These are phyloP conservation scores for Venturia pyrina DNA, from an alignment of 2,329 filamentous ascomycete genomes.

Conservation along the genomic window DNA sequence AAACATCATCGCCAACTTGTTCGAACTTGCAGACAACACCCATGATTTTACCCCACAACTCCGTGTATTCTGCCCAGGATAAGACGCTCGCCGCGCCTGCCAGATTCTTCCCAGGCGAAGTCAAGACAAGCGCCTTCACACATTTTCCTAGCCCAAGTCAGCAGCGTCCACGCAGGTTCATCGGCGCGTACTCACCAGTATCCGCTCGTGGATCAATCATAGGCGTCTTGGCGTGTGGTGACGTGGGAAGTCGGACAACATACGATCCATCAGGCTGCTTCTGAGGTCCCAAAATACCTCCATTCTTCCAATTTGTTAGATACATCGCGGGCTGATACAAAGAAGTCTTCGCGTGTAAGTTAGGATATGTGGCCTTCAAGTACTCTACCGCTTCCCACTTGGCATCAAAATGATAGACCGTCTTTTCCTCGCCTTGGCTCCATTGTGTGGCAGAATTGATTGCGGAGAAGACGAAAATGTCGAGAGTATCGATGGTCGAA, in stretches of 20 bases:
- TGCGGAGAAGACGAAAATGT: slow-evolving; percentile 31
- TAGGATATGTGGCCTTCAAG: background rate
- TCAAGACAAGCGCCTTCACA: slow-evolving; percentile 19
- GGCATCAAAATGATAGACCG: slow-evolving; percentile 33
- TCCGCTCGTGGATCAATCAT: background rate
- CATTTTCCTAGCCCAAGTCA: slow-evolving; percentile 23
- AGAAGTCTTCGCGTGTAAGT: slow-evolving; percentile 18
- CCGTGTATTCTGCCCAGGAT: slow-evolving; percentile 13
- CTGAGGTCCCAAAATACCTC: slow-evolving; percentile 14
- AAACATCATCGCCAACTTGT: slow-evolving; percentile 7
- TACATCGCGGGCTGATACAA: background rate
- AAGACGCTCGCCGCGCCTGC: slow-evolving; percentile 15
- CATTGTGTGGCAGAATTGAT: slow-evolving; percentile 27
- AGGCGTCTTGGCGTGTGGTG: background rate
- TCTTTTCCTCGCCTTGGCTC: slow-evolving; percentile 32
- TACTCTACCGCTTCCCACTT: slow-evolving; percentile 25
- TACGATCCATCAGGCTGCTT: slow-evolving; percentile 16
- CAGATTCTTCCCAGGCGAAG: slow-evolving; percentile 15
- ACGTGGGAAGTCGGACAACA: slow-evolving; percentile 9
- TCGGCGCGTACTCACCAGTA: slow-evolving; percentile 15
- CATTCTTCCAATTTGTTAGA: slow-evolving; percentile 20
- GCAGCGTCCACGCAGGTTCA: slow-evolving; percentile 16
- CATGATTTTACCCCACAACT: slow-evolving; percentile 14
- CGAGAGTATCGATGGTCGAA: slow-evolving; percentile 20
- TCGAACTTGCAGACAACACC: slow-evolving; percentile 8